Conservation (phyloP, 495 filamentous ascomycete genomes). For the Viridothelium virens region DNA sequence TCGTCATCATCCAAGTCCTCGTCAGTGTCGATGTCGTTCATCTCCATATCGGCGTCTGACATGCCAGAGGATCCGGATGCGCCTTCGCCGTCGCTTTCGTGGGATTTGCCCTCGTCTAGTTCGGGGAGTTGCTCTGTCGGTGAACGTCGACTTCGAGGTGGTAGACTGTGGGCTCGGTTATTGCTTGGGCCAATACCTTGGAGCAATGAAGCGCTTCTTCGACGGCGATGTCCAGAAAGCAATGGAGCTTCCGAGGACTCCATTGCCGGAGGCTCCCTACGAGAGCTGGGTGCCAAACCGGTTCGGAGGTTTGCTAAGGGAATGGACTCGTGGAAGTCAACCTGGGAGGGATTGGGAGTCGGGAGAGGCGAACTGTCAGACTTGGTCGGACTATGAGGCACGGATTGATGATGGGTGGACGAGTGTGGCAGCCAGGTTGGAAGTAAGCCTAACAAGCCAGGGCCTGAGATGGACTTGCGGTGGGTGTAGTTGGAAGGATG, state of each 20-base stretch:
- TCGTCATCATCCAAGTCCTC: constrained; percentile 81
- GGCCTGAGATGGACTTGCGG: constrained; percentile 4
- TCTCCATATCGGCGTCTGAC: constrained; percentile 43
- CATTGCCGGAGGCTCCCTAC: not conserved
- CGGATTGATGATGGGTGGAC: not conserved
- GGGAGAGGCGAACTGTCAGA: constrained; percentile 5
- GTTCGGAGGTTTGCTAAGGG: not conserved
- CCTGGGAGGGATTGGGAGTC: constrained; percentile 5
- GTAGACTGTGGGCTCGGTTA: not conserved
- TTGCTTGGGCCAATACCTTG: not conserved
- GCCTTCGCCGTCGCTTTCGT: constrained; percentile 1
- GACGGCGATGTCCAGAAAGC: constrained; percentile 2
- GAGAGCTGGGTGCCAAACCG: not conserved
- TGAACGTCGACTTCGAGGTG: constrained; percentile 1
- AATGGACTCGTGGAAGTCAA: constrained; percentile 9
- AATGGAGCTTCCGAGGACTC: constrained; percentile 6
- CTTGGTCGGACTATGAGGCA: constrained; percentile 3
- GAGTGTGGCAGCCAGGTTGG: constrained; percentile 6
- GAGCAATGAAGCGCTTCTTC: not conserved
- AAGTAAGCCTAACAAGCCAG: constrained; percentile 7
- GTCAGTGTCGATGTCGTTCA: constrained; percentile 57
- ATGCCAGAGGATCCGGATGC: not conserved
- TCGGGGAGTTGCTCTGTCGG: not conserved
- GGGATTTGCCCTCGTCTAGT: constrained; percentile 2
- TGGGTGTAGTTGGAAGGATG: constrained; percentile 6